Evolutionary conservation across 345 rosid genomes (phyloP), one percentile per base, ranked within the genome.

Genomic region (Hypericum perforatum): DNA sequence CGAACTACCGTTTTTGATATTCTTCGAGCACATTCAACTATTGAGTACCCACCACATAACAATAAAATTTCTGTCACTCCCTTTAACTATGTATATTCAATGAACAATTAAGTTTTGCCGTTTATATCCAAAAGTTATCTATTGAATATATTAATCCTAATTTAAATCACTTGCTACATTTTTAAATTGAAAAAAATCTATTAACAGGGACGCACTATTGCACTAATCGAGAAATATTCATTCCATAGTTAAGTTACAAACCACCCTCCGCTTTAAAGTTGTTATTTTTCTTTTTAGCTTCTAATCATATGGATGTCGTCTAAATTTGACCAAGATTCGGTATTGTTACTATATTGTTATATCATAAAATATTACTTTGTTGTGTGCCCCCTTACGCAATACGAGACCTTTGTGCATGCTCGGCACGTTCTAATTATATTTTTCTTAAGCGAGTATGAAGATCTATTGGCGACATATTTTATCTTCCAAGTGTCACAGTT

Each of bases 301-400:
- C 63, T 65, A 75, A 68, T 75, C 60, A 62, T 71, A 56, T 55
- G 79, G 79, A 46, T 45, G 59, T 61, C 59, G 70, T 52, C 39
- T 37, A 65, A 59, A 48, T 71, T 64, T 75, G 67, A 71, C 68
- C 22, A 9, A 41, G 49, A 9, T 29, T 12, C n/a, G 38, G 58
- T 65, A 39, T 4, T 61, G 6, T 32, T 32, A 11, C 22, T 54
- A 54, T 45, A 60, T 56, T 43, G 57, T 55, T 45, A n/a, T 5
- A 36, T 43, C 51, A 9, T 49, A 53, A 48, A 9, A 54, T 40
- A 29, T 29, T 36, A 37, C 32, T n/a, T 49, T 40, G 15, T 29
- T 36, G 22, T 22, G 32, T 22, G 4, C 32, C 32, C 32, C 32
- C 2, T 22, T 4, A 22, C 36, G 42, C 32, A 44, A 6, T 45